These are phyloP conservation scores for Nannochloropsis gaditana DNA, from an alignment of 108 stramenopile species.

Conservation along the genomic window DNA sequence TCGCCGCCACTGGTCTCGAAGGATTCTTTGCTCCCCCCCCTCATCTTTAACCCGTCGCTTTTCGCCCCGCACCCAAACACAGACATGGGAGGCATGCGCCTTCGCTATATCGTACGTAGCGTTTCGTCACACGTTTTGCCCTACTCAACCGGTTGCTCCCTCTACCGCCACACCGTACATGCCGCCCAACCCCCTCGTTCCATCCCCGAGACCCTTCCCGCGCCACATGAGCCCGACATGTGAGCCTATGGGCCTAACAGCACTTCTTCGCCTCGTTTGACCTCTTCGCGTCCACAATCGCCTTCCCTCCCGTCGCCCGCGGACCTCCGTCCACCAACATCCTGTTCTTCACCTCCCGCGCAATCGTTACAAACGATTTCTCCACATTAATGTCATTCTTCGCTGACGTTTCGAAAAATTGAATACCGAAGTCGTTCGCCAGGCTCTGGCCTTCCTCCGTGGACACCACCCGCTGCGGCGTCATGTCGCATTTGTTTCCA, in stretches of 20 bases:
- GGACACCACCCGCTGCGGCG: conserved; percentile 81
- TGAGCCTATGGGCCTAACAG: neutral
- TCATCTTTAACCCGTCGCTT: too few species aligned
- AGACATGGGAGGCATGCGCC: too few species aligned
- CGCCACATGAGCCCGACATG: too few species aligned
- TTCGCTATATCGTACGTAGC: too few species aligned
- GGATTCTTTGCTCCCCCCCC: too few species aligned
- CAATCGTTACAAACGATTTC: conserved; percentile 50
- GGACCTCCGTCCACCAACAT: conserved; percentile 47
- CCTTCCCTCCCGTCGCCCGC: conserved; percentile 1
- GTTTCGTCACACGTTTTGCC: too few species aligned
- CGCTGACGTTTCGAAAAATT: conserved; percentile 94
- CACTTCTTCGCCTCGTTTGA: neutral
- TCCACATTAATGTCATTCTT: conserved; percentile 65
- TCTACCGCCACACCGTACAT: too few species aligned
- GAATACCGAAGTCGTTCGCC: conserved; percentile 86
- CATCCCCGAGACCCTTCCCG: too few species aligned
- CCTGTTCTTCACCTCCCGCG: conserved; percentile 55
- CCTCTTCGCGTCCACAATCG: neutral
- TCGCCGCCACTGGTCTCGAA: too few species aligned
- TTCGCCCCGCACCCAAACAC: too few species aligned
- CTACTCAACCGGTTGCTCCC: too few species aligned
- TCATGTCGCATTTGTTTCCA: conserved; percentile 99
- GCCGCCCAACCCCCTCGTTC: too few species aligned
- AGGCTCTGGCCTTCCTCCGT: conserved; percentile 85